These are phyloP conservation scores for Jamesozyma jinghongensis DNA, from an alignment of 805 yeast species.

Conservation along the genomic window DNA sequence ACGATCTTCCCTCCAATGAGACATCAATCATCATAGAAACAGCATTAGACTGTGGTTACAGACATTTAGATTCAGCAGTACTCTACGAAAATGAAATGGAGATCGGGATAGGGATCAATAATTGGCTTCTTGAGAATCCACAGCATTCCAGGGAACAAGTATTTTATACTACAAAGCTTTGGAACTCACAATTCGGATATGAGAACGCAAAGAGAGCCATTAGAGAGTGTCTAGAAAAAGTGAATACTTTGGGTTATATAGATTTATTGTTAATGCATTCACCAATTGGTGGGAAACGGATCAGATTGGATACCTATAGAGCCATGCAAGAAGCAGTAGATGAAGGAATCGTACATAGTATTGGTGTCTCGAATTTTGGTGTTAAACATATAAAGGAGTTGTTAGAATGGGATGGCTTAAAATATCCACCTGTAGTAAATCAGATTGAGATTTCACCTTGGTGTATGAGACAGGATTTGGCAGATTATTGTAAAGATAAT, in stretches of 20 bases:
- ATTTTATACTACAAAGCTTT: conserved; percentile 61
- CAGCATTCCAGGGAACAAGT: conserved; percentile 40
- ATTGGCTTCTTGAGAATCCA: conserved; percentile 42
- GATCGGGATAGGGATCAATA: conserved; percentile 48
- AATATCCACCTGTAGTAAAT: conserved; percentile 58
- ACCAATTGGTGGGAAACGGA: conserved; percentile 41
- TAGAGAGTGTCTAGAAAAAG: conserved; percentile 42
- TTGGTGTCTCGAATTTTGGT: conserved; percentile 77
- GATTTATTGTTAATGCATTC: conserved; percentile 63
- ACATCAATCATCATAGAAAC: conserved; percentile 39
- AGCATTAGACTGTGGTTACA: conserved; percentile 58
- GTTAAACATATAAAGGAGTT: conserved; percentile 50
- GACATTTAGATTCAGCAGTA: conserved; percentile 69
- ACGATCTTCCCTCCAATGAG: conserved; percentile 32
- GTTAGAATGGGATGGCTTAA: conserved; percentile 45
- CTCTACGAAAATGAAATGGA: conserved; percentile 57
- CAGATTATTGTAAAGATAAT: conserved; percentile 47
- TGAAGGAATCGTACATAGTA: conserved; percentile 47
- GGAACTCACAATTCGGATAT: conserved; percentile 62
- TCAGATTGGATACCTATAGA: conserved; percentile 54
- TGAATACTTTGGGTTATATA: conserved; percentile 52
- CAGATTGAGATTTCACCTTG: conserved; percentile 83
- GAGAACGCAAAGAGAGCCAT: conserved; percentile 50
- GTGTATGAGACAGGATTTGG: conserved; percentile 58
- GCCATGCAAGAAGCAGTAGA: conserved; percentile 69